Conservation (phyloP, 1,139 yeast genomes). For the Tardiomyces depauwii region DNA sequence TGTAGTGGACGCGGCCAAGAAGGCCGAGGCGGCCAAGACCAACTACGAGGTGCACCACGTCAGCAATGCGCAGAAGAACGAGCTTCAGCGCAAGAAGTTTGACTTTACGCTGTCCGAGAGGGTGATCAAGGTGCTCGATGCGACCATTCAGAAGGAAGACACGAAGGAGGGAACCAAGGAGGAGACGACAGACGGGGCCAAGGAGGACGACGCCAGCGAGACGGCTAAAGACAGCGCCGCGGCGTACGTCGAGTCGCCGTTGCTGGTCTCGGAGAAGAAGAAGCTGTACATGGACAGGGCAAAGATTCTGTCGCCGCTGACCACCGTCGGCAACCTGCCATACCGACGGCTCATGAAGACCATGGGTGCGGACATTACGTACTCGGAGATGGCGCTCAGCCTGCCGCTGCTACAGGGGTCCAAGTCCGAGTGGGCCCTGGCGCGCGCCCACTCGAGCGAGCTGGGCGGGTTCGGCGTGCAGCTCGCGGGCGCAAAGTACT, state of each 20-base stretch:
- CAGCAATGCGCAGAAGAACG: slow-evolving; percentile 38
- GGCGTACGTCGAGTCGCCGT: slow-evolving; percentile 67
- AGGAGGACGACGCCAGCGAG: slow-evolving; percentile 14
- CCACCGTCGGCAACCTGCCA: slow-evolving; percentile 96
- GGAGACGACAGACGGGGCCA: slow-evolving; percentile 4
- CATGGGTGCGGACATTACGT: slow-evolving; percentile 87
- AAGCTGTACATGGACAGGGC: slow-evolving; percentile 54
- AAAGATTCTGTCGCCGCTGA: slow-evolving; percentile 86
- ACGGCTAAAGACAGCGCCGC: slow-evolving; percentile 26
- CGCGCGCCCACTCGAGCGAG: slow-evolving; percentile 78
- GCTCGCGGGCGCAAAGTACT: slow-evolving; percentile 81
- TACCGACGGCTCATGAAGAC: slow-evolving; percentile 87
- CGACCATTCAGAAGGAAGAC: slow-evolving; percentile 27
- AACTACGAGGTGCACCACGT: slow-evolving; percentile 62
- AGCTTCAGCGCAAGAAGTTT: slow-evolving; percentile 53
- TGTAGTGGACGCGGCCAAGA: slow-evolving; percentile 21
- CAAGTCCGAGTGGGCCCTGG: slow-evolving; percentile 94
- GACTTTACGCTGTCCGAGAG: slow-evolving; percentile 44
- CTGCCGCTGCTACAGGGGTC: slow-evolving; percentile 81
- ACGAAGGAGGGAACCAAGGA: slow-evolving; percentile 13
- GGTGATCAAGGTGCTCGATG: slow-evolving; percentile 46
- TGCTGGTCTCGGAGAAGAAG: slow-evolving; percentile 73
- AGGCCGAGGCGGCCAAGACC: slow-evolving; percentile 26
- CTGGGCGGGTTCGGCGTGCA: slow-evolving; percentile 90
- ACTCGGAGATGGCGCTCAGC: slow-evolving; percentile 89